phyloP scores from a whole-genome alignment of 108 stramenopile genomes.

The Cylindrotheca closterium region DNA sequence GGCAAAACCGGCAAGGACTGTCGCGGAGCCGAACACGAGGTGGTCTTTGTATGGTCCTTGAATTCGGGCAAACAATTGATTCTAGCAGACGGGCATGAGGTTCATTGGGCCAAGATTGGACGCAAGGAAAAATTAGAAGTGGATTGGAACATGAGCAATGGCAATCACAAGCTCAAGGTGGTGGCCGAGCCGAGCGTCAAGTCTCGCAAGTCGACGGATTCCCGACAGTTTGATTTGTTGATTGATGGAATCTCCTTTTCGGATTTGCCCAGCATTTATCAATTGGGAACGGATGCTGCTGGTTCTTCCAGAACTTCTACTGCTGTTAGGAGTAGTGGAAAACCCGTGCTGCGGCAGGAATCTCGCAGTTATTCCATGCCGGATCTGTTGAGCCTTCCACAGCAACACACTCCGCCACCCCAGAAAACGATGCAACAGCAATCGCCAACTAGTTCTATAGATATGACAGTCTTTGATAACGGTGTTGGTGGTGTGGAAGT shows the following conservation, averaged over 20 bases:
- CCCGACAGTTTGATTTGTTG: conserved; percentile 65
- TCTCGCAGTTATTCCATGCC: neutral
- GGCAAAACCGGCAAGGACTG: conserved; percentile 64
- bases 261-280: conserved; percentile 75
- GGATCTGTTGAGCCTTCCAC: neutral
- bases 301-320: neutral
- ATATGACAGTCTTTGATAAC: neutral
- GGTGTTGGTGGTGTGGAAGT: neutral
- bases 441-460: neutral
- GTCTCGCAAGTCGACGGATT: conserved; percentile 20
- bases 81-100: conserved; percentile 60
- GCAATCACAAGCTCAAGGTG: conserved; percentile 35
- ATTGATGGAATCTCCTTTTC: conserved; percentile 76
- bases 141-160: conserved; percentile 41
- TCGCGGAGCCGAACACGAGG: conserved; percentile 86
- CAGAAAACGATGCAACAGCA: neutral
- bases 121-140: conserved; percentile 50
- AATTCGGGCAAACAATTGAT: conserved; percentile 75
- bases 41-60: conserved; percentile 71
- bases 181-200: conserved; percentile 26
- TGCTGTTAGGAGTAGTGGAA: neutral
- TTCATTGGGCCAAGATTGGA: conserved; percentile 49
- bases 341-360: neutral
- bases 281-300: conserved; percentile 45
- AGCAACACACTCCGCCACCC: neutral